Base-by-base conservation (phyloP, 441 rosid genomes). In the Pelargonium australe region DNA sequence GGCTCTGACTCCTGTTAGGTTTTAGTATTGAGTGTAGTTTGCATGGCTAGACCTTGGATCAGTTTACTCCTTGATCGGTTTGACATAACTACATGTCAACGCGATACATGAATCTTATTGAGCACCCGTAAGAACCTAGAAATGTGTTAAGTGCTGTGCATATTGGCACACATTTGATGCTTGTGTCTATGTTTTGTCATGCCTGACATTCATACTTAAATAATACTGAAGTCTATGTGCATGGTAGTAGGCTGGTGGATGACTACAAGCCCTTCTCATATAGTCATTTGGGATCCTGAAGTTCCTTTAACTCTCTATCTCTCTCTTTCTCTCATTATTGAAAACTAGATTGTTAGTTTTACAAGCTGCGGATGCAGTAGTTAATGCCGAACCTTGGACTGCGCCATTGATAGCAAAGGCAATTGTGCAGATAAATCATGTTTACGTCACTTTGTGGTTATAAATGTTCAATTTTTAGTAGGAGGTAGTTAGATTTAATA, bases 391-490 rank as follows among this genome's bases (percentile, higher is more conserved):
- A 85, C 77, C 80, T 67, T 94, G 98, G 98, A 84, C 83, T 41
- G 98, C 91, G 77, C 98, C 98, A 8, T 93, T 97, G 98, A 84
- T 89, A 67, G 89, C 85, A 20, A 90, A 91, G 85, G 91, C 90
- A 72, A 94, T 94, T 76, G 31, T 91, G 72, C 93, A 93, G 96
- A 97, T 91, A 53, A 70, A 72, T 63, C 23, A 64, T 37, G 64
- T 57, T 61, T 40, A 2, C n/a, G 7, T 68, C 40, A 7, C 47
- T 8, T 53, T 20, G 17, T 16, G 51, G 12, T 72, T 7, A 8
- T 6, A 25, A 25, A 25, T 25, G 31, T 25, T 25, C 31, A 25
- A 25, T 25, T 25, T 49, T 12, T 31, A 53, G 55, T 4, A 13
- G 55, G 55, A 13, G 5, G 12, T 13, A 49, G 12, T 11, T 49